These are phyloP conservation scores for Harringtonia aguacate DNA, from an alignment of 2,329 filamentous ascomycete species.

Conservation along the genomic window DNA sequence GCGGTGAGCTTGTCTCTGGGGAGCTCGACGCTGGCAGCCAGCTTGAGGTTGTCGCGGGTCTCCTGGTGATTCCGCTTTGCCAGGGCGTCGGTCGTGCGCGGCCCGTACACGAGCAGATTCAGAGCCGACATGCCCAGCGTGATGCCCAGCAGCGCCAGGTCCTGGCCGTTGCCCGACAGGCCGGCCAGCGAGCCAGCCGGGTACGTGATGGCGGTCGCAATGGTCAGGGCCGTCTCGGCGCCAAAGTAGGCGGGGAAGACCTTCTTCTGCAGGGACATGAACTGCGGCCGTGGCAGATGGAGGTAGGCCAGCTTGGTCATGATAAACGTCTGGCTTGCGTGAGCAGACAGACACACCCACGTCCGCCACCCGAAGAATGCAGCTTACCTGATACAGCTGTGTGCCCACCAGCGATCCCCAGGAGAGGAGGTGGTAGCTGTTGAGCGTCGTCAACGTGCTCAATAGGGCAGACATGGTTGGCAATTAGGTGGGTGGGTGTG, in stretches of 20 bases:
- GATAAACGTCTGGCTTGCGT: background rate
- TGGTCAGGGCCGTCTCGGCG: background rate
- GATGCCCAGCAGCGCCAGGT: background rate
- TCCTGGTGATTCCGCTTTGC: background rate
- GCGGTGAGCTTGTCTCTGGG: background rate
- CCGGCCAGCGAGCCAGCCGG: background rate
- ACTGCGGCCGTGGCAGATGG: background rate
- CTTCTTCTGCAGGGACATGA: background rate
- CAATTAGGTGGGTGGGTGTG: too few relatives aligned
- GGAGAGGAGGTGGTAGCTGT: slow-evolving; percentile 2
- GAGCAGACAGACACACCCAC: background rate
- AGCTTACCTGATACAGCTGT: slow-evolving; percentile 1
- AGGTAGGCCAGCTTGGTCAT: slow-evolving; percentile 1
- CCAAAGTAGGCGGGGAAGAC: slow-evolving; percentile 1
- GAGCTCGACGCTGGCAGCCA: background rate
- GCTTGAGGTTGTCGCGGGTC: background rate
- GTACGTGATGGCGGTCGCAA: background rate
- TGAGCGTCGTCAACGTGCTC: background rate
- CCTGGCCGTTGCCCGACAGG: background rate
- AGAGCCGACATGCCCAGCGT: background rate
- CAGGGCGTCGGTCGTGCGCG: background rate
- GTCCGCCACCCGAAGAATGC: background rate
- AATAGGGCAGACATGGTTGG: too few relatives aligned
- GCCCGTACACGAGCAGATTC: background rate
- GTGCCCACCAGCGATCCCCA: slow-evolving; percentile 1